Evolutionary conservation across 495 filamentous ascomycete genomes (phyloP), one percentile per base, ranked within the genome.

Genomic region (Tuber brumale): DNA sequence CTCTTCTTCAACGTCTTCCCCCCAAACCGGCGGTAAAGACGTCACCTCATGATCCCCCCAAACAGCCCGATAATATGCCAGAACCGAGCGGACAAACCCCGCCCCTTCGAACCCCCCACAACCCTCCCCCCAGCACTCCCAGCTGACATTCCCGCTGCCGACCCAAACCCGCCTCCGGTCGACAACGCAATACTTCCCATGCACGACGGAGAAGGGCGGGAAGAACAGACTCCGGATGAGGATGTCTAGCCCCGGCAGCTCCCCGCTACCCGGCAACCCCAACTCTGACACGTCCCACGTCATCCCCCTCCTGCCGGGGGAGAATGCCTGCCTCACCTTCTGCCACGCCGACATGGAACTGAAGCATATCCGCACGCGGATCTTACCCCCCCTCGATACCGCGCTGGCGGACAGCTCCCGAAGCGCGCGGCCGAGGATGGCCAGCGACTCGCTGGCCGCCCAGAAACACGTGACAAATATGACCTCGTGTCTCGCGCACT

Each of bases 391-490:
- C 3, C 75, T 45, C 1, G 75, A 83, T 41, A 70, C 78, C 10
- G 39, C 69, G 35, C 39, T 77, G 70, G 39, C 75, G 77, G 90
- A 91, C 18, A 92, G 86, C 39, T 82, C 83, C 43, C 84, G 80
- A 0, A 92, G 86, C 21, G 87, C 83, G 46, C 85, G 81, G 71
- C 79, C 81, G 37, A 93, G 81, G 0, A 85, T 84, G 5, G 83
- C 81, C 72, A 90, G 84, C 1, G 88, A 88, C 6, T 84, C 78
- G 1, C 91, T 92, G 3, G 84, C 81, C 1, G 90, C 89, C 92
- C 92, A 94, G 83, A 92, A 94, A 81, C 92, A 93, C 21, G 92
- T 93, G 5, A 92, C 90, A 69, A 94, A 85, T 70, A 93, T 86
- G 43, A 94, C 83, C 78, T 93, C 92, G 66, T 85, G 82, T 21